Evolutionary conservation across 371 early-diverging fungal genomes (phyloP).

Genomic region (Mucor irregularis): DNA sequence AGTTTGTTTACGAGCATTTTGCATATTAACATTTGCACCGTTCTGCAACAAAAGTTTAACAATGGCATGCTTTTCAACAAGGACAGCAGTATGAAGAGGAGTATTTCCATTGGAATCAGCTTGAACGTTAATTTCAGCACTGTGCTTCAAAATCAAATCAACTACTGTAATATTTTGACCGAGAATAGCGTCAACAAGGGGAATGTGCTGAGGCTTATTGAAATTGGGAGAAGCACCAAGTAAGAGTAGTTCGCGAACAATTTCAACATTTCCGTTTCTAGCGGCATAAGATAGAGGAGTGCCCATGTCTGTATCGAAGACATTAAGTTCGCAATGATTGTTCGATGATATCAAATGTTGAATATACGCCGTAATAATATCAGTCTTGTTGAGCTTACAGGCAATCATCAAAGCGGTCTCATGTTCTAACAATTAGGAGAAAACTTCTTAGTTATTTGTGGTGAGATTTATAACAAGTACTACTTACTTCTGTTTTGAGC

Average conservation of each 20-base stretch:
- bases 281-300: conserved; percentile 39
- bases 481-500: conserved; percentile 32
- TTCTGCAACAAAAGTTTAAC: conserved; percentile 43
- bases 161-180: conserved; percentile 18
- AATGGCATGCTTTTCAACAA: conserved; percentile 33
- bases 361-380: conserved; percentile 7
- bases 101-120: conserved; percentile 23
- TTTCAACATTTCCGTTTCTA: conserved; percentile 20
- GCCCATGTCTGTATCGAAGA: conserved; percentile 6
- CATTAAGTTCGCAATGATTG: conserved; percentile 16
- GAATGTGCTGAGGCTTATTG: neutral
- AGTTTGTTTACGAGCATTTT: conserved; percentile 33
- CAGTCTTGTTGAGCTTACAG: conserved; percentile 7
- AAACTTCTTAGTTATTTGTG: neutral
- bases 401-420: conserved; percentile 32
- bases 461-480: neutral
- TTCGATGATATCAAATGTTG: neutral
- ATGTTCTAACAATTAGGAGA: conserved; percentile 4
- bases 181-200: conserved; percentile 23
- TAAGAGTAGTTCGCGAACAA: conserved; percentile 27
- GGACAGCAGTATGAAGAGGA: conserved; percentile 51
- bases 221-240: conserved; percentile 31
- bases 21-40: conserved; percentile 32
- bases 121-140: conserved; percentile 11
- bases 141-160: conserved; percentile 11